Evolutionary conservation across 139 green algal species (phyloP).

Genomic region (Limnomonas spitsbergensis): DNA sequence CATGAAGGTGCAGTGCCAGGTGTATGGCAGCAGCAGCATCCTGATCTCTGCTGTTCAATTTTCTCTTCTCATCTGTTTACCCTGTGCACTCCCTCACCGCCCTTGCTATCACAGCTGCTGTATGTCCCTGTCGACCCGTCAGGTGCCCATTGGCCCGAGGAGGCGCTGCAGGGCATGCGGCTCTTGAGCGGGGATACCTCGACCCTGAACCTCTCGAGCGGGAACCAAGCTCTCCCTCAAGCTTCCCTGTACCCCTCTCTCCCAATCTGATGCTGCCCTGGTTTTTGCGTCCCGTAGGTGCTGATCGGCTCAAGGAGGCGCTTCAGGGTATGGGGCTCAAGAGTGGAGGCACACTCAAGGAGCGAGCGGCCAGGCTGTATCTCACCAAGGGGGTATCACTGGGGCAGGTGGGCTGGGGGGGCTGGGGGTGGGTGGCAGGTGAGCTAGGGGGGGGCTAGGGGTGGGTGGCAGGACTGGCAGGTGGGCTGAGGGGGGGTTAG

Average conservation of each 20-base stretch:
- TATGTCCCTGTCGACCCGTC: neutral
- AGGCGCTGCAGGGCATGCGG: slow-evolving; percentile 48
- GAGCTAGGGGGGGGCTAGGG: no score
- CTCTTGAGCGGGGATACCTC: slow-evolving; percentile 95
- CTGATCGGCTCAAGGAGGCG: slow-evolving; percentile 9
- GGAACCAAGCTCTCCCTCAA: no score
- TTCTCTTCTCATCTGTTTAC: no score
- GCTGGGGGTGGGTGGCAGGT: no score
- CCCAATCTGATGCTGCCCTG: neutral
- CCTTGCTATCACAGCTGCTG: neutral
- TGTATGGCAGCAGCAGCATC: no score
- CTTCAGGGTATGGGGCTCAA: slow-evolving; percentile 79
- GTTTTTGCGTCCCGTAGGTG: neutral
- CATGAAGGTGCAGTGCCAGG: no score
- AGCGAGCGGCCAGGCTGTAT: slow-evolving; percentile 86
- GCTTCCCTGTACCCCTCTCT: neutral
- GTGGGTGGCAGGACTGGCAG: no score
- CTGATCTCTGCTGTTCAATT: no score
- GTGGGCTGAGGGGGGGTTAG: no score
- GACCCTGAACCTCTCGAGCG: no score
- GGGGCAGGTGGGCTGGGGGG: slow-evolving; percentile 12
- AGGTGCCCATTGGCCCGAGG: slow-evolving; percentile 1
- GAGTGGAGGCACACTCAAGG: slow-evolving; percentile 78
- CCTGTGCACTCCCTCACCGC: no score
- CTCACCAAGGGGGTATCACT: slow-evolving; percentile 59